A percentile compares a stretch with the other conserved stretches of the same genome.
phyloP scores from a whole-genome alignment of 306 rosid species.

The Senna tora region DNA sequence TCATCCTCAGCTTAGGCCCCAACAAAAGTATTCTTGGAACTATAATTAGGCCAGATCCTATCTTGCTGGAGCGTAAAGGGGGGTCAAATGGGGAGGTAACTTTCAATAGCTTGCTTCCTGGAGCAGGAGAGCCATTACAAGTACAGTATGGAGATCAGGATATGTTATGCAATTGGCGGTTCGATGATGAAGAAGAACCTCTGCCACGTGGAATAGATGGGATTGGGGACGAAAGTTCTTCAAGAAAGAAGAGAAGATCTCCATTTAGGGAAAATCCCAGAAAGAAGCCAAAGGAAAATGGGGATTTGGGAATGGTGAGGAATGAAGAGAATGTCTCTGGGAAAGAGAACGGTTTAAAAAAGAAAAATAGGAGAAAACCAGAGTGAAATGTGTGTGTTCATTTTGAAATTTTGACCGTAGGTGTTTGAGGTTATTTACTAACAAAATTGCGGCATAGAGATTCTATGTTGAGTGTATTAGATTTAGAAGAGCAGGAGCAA shows the following conservation, averaged over 20 bases:
- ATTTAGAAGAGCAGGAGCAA: constrained; percentile 27
- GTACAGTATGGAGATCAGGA: constrained; percentile 47
- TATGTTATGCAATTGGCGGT: constrained; percentile 78
- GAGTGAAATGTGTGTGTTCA: constrained; percentile 27
- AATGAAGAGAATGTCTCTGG: constrained; percentile 48
- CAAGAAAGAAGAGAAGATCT: constrained; percentile 65
- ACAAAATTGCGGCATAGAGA: constrained; percentile 10
- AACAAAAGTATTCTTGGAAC: constrained; percentile 90
- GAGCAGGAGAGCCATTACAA: constrained; percentile 80
- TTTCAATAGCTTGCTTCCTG: constrained; percentile 83
- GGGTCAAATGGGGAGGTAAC: constrained; percentile 71
- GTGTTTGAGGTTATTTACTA: neutral
- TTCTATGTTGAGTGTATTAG: constrained; percentile 23
- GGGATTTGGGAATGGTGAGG: constrained; percentile 26
- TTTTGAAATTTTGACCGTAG: constrained; percentile 2
- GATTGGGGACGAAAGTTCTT: constrained; percentile 40
- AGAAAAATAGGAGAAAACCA: constrained; percentile 44
- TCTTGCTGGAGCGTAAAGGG: constrained; percentile 78
- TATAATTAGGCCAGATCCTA: constrained; percentile 86
- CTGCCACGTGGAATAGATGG: constrained; percentile 60
- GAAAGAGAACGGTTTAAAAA: constrained; percentile 45
- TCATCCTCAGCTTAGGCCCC: constrained; percentile 63
- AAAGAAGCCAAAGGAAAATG: constrained; percentile 59
- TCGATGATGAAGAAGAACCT: constrained; percentile 74
- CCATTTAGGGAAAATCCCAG: constrained; percentile 47